Base-by-base conservation (phyloP, 352 stramenopile species). In the Globisporangium rhizosaccharum region DNA sequence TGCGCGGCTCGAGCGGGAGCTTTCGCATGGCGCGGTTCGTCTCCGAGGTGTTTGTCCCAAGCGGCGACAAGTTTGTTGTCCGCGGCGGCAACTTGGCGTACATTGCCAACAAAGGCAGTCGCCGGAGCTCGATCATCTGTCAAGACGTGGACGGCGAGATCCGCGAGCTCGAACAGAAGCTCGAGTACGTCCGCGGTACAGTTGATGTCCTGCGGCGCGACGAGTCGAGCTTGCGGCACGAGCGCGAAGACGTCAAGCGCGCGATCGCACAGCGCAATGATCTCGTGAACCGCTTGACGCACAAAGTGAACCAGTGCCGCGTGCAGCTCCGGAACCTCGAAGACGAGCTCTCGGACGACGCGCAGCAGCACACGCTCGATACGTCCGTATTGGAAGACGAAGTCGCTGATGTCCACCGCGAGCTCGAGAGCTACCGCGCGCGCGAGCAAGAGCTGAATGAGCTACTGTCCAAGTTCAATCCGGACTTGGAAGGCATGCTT, bases 331-430 rank as follows among this genome's bases (percentile, higher is more conserved):
- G 75, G 12, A 78, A 68, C 45, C 63, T 93, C 7, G 81, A 93
- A 33, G 83, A 93, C 18, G 83, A 91, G 41, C 58, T 88, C 36
- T 73, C 73, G 6, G 81, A 89, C 48, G 75, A 83, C 33, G 49
- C 79, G 11, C 76, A 91, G 67, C 72, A 85, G 47, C 68, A 90
- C 47, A 75, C 76, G 2, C 55, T 88, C 20, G 84, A 93, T 59
- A 90, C 82, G 10, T 81, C 71, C 14, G 76, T 91, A 56, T 65
- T 92, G 2, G 84, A 93, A 49, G 78, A 88, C n/a, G 84, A 93
- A 60, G 59, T 88, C 10, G 55, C 62, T 11, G 73, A 76, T 23
- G 66, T 85, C 3, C 57, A 75, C 26, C 65, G 69, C 10, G 84
- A 93, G 42, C 56, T 92, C 7, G 51, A 69, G 14, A 54, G 51